Evolutionary conservation across 345 rosid genomes (phyloP), one percentile per base, ranked within the genome.

Genomic region (Populus euphratica): DNA sequence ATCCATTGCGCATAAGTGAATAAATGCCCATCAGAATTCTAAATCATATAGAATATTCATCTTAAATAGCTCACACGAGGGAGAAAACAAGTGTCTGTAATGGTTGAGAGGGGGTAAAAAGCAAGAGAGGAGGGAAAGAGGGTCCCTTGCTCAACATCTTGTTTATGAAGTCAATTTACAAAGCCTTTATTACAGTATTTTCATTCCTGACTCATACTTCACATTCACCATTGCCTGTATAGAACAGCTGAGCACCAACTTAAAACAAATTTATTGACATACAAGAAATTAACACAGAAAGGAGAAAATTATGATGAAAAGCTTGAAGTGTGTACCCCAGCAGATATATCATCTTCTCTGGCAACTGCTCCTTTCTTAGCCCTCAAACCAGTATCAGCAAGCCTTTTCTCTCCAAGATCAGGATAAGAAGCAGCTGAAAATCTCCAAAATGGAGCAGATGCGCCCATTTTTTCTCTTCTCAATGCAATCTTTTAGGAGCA

Each of bases 401-500:
- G 81, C 38, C 72, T 73, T 56, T 80, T 77, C 72, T 83, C 88
- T 84, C 81, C 85, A 59, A 95, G 97, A 87, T 93, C 99, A 74
- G 98, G 99, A 87, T 95, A 95, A 41, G 99, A 92, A 78, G 97
- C 91, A 7, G 98, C 98, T 72, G 99, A 95, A 85, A 95, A 95
- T 80, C 96, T 87, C 97, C 99, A 95, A 83, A 95, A 95, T 41
- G 98, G 98, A 79, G 99, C 99, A 79, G 89, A 82, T 68, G 88
- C 98, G 13, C 98, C 99, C 92, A 91, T 77, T 82, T 86, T 93
- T 87, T 91, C 99, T 82, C 99, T 88, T 88, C 93, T 91, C 86
- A 95, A 73, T 33, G 99, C 98, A 86, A 93, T 93, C 99, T 95
- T 80, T 65, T 79, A 49, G 41, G 59, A 72, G 68, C 75, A 83